These are phyloP conservation scores for Pichia sp. DNA, from an alignment of 1,139 yeast species.

Conservation along the genomic window DNA sequence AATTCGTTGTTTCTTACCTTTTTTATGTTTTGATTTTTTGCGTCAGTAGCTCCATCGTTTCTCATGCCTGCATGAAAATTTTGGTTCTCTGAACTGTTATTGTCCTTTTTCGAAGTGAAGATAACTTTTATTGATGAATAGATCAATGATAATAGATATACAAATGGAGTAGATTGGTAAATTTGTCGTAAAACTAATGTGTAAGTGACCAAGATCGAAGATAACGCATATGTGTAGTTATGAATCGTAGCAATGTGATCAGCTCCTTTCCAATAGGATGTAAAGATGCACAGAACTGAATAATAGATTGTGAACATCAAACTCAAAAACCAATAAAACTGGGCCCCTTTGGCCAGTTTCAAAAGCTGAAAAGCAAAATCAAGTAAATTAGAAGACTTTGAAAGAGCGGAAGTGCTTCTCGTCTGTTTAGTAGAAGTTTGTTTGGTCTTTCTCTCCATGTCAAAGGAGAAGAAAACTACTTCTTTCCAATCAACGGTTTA, in stretches of 20 bases:
- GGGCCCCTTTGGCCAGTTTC: conserved; percentile 31
- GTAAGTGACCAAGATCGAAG: conserved; percentile 41
- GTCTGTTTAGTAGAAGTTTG: no score
- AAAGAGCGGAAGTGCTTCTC: no score
- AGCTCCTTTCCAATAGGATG: conserved; percentile 30
- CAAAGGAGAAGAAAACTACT: no score
- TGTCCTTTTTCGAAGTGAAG: neutral
- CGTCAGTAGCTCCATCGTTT: neutral
- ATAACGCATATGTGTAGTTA: conserved; percentile 35
- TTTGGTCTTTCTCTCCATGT: no score
- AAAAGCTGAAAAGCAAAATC: conserved; percentile 7
- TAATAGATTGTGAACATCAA: conserved; percentile 36
- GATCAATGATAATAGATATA: conserved; percentile 24
- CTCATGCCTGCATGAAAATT: neutral
- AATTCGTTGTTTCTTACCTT: neutral
- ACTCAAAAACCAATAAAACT: conserved; percentile 49
- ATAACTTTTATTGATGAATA: conserved; percentile 22
- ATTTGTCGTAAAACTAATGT: conserved; percentile 43
- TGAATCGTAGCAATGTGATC: conserved; percentile 26
- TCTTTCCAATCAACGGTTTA: no score
- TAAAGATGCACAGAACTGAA: conserved; percentile 30
- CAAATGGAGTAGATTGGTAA: conserved; percentile 29
- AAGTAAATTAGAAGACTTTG: neutral
- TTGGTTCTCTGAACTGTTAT: neutral
- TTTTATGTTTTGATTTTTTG: neutral